These are phyloP conservation scores for Podospora didyma DNA, from an alignment of 495 filamentous ascomycete genomes.

Conservation along the genomic window DNA sequence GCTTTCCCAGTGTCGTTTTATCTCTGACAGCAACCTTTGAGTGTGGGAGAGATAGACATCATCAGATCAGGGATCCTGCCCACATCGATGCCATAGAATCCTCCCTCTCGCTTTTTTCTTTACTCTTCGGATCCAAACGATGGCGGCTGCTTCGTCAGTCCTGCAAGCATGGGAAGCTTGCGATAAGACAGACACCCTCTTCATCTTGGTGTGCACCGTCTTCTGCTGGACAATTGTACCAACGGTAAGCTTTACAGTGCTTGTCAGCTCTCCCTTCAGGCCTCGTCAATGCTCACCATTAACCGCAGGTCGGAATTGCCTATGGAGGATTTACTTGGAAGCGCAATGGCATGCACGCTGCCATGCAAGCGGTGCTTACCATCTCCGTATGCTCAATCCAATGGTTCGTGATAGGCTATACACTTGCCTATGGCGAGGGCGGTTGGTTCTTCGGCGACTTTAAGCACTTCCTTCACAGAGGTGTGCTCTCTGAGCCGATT, in stretches of 20 bases:
- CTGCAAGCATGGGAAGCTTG: slow-evolving; percentile 23
- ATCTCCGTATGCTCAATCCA: slow-evolving; percentile 26
- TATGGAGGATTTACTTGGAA: slow-evolving; percentile 25
- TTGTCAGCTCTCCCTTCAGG: not conserved
- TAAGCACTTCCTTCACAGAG: slow-evolving; percentile 17
- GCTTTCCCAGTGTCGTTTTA: not conserved
- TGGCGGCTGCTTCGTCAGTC: slow-evolving; percentile 19
- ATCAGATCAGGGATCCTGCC: not conserved
- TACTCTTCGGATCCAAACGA: not conserved
- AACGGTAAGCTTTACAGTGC: slow-evolving; percentile 13
- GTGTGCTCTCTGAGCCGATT: slow-evolving; percentile 20
- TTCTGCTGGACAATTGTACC: slow-evolving; percentile 28
- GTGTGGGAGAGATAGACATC: too few relatives aligned
- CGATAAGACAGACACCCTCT: slow-evolving; percentile 27
- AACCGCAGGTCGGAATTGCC: slow-evolving; percentile 22
- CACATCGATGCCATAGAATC: not conserved
- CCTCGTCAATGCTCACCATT: not conserved
- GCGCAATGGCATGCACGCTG: slow-evolving; percentile 21
- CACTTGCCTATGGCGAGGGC: slow-evolving; percentile 23
- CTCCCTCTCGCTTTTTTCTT: not conserved
- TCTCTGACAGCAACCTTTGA: not conserved
- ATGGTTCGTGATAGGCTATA: slow-evolving; percentile 27
- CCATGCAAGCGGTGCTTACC: slow-evolving; percentile 21
- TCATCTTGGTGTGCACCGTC: slow-evolving; percentile 26
- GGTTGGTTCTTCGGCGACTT: slow-evolving; percentile 26